Evolutionary conservation across 495 filamentous ascomycete genomes (phyloP).

Genomic region (Schizothecium vesticola): DNA sequence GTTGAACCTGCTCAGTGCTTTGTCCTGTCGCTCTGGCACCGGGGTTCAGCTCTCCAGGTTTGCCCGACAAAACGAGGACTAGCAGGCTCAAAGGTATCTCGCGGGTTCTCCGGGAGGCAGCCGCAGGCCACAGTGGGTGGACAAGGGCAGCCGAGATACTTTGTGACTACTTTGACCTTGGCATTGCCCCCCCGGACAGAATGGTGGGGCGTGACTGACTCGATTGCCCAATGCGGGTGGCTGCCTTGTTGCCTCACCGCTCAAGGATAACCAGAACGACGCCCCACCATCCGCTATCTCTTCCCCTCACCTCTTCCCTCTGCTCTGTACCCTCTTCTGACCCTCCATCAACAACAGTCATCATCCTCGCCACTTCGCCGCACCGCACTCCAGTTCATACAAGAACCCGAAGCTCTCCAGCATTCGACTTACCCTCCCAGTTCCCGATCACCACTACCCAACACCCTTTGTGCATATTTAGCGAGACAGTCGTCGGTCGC

Average conservation of each 20-base stretch:
- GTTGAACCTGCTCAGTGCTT: no score
- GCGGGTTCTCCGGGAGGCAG: background rate
- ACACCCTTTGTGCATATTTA: slow-evolving; percentile 3
- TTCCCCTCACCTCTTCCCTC: slow-evolving; percentile 22
- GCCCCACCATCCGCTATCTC: slow-evolving; percentile 24
- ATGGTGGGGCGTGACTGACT: slow-evolving; percentile 1
- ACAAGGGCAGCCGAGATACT: background rate
- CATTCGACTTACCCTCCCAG: background rate
- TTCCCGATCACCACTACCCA: background rate
- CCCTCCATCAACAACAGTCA: slow-evolving; percentile 5
- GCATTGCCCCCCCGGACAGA: background rate
- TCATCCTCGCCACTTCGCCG: background rate
- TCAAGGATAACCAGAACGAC: background rate
- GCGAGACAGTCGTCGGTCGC: slow-evolving; percentile 45
- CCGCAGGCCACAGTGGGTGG: background rate
- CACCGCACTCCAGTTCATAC: slow-evolving; percentile 2
- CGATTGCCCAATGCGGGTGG: slow-evolving; percentile 2
- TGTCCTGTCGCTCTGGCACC: background rate
- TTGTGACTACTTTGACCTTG: background rate
- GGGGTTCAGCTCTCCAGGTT: background rate
- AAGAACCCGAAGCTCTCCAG: background rate
- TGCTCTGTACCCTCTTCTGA: background rate
- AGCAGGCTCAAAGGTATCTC: background rate
- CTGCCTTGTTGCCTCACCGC: slow-evolving; percentile 26
- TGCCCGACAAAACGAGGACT: background rate